Evolutionary conservation across 768 basidiomycete genomes (phyloP).

Genomic region (Cystobasidium tubakii): DNA sequence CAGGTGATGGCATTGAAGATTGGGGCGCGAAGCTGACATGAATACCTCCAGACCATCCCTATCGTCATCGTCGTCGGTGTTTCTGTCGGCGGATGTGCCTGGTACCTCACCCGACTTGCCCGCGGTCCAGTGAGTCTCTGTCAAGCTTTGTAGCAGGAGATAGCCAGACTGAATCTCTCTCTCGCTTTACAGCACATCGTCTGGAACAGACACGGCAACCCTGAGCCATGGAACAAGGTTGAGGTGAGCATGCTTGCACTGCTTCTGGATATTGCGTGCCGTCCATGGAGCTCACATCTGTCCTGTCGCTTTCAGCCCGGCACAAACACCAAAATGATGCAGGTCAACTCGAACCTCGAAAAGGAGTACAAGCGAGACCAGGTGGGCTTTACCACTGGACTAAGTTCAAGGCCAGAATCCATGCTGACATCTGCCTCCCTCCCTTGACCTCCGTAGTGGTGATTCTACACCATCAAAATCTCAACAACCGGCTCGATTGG

Average conservation of each 20-base stretch:
- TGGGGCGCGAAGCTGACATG: too few species aligned
- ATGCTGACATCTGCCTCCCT: too few species aligned
- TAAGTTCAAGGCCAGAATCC: too few species aligned
- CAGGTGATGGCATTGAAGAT: too few species aligned
- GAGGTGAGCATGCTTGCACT: background rate
- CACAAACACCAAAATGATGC: conserved; percentile 10
- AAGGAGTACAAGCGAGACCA: conserved; percentile 34
- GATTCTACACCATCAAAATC: background rate
- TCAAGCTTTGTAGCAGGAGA: background rate
- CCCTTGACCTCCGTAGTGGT: too few species aligned
- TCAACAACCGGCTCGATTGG: background rate
- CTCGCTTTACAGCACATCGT: background rate
- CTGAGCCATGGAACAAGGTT: conserved; percentile 32
- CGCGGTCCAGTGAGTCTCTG: conserved; percentile 19
- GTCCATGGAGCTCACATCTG: background rate
- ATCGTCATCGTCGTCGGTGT: conserved; percentile 23
- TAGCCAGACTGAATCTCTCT: background rate
- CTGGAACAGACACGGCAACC: conserved; percentile 33
- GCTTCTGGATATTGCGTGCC: background rate
- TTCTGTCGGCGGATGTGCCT: conserved; percentile 24
- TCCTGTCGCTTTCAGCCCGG: background rate
- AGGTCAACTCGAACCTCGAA: conserved; percentile 3
- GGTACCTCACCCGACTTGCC: conserved; percentile 22
- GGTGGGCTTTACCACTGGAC: too few species aligned
- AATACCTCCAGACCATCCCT: background rate